These are phyloP conservation scores for Fusarium caatingaense DNA, from an alignment of 2,329 filamentous ascomycete genomes.

Conservation along the genomic window DNA sequence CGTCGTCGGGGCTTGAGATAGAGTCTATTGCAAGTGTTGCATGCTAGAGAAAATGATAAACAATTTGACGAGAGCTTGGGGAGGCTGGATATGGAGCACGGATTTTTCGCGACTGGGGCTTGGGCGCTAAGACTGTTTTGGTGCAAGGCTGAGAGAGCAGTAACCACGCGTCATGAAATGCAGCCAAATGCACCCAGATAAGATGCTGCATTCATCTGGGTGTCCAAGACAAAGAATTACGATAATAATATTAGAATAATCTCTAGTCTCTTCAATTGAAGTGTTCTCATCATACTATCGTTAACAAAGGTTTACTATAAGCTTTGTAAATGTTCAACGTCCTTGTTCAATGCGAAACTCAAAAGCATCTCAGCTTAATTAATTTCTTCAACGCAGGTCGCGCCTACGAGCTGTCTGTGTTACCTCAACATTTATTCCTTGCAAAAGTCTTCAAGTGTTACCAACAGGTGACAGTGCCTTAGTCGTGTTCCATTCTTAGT, in stretches of 20 bases:
- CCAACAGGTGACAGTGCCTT: background rate
- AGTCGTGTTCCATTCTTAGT: background rate
- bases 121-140: constrained; percentile 51
- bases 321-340: background rate
- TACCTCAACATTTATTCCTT: background rate
- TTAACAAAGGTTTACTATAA: no score
- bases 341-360: background rate
- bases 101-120: constrained; percentile 53
- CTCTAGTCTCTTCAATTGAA: background rate
- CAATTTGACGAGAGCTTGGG: constrained; percentile 50
- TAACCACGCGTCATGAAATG: constrained; percentile 35
- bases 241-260: background rate
- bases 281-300: no score
- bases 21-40: constrained; percentile 34
- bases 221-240: background rate
- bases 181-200: background rate
- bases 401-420: background rate
- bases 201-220: background rate
- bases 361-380: background rate
- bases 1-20: constrained; percentile 34
- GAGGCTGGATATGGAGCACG: constrained; percentile 52
- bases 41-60: constrained; percentile 43
- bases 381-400: background rate
- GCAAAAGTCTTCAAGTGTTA: background rate
- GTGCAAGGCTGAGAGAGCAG: constrained; percentile 49